These are phyloP conservation scores for Fusarium sp. DNA, from an alignment of 2,329 filamentous ascomycete genomes.

Conservation along the genomic window DNA sequence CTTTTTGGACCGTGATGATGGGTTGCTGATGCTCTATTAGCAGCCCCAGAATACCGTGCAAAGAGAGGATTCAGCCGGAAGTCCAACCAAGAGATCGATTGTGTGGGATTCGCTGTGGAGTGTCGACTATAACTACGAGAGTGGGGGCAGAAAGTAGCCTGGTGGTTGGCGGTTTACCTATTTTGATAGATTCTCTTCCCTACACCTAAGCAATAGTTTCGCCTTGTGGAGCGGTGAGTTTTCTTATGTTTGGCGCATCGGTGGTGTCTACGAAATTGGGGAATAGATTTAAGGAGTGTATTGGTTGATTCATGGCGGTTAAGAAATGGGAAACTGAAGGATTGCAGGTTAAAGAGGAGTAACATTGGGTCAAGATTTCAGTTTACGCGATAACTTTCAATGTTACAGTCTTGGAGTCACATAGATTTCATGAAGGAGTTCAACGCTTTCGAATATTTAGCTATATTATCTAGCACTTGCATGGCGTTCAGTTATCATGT, in stretches of 20 bases:
- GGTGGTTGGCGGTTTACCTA: neutral
- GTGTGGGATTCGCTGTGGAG: conserved; percentile 73
- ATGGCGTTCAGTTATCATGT: no score
- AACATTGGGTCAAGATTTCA: neutral
- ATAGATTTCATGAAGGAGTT: neutral
- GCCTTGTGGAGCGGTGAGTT: conserved; percentile 25
- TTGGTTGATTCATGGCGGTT: conserved; percentile 1
- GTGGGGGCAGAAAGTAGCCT: conserved; percentile 46
- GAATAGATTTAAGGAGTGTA: conserved; percentile 23
- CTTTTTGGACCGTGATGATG: conserved; percentile 62
- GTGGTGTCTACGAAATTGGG: conserved; percentile 17
- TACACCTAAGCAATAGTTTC: conserved; percentile 11
- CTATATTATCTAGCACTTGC: neutral
- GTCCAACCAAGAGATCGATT: conserved; percentile 62
- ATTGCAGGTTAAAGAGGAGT: neutral
- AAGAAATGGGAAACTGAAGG: neutral
- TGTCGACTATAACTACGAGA: conserved; percentile 67
- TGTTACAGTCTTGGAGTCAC: neutral
- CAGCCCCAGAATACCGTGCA: conserved; percentile 48
- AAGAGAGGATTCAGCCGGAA: conserved; percentile 55
- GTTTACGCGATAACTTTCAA: conserved; percentile 1
- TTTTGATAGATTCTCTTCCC: conserved; percentile 1
- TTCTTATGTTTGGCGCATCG: conserved; percentile 22
- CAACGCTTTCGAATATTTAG: neutral
- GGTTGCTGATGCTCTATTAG: conserved; percentile 48